These are phyloP conservation scores for Lachnellula cervina DNA, from an alignment of 2,329 filamentous ascomycete genomes.

Conservation along the genomic window DNA sequence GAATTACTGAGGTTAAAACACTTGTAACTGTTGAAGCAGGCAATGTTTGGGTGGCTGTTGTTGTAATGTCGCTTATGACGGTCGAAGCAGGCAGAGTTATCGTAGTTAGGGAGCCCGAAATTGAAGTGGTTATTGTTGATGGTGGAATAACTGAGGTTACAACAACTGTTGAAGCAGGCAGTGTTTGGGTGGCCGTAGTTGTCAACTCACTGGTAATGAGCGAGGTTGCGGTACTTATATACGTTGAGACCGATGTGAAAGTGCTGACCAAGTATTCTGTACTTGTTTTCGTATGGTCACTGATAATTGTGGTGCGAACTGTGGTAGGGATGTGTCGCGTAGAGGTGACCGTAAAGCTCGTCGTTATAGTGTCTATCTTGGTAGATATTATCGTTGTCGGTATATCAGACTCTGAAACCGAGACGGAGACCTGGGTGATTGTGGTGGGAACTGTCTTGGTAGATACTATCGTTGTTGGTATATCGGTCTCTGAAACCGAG, in stretches of 20 bases:
- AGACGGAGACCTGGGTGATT: not conserved
- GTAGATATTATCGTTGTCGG: no score
- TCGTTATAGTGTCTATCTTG: no score
- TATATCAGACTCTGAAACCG: not conserved
- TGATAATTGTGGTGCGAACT: slow-evolving; percentile 3
- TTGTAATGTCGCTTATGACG: no score
- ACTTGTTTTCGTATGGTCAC: not conserved
- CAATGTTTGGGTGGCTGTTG: no score
- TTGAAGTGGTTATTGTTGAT: slow-evolving; percentile 5
- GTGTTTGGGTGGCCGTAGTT: not conserved
- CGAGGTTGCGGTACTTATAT: slow-evolving; percentile 3
- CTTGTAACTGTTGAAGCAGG: slow-evolving; percentile 9
- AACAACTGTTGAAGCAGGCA: no score
- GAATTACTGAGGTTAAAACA: not conserved
- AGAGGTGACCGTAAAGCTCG: no score
- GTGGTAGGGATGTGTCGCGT: not conserved
- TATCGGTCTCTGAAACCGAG: not conserved
- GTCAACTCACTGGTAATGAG: slow-evolving; percentile 7
- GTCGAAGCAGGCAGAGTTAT: no score
- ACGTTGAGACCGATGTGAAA: not conserved
- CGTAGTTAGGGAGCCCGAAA: not conserved
- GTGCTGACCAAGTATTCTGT: slow-evolving; percentile 5
- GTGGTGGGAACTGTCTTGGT: not conserved
- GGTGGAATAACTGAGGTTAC: not conserved
- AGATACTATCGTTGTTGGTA: not conserved